Conservation (phyloP, 495 filamentous ascomycete genomes). For the Cairneyella variabilis region DNA sequence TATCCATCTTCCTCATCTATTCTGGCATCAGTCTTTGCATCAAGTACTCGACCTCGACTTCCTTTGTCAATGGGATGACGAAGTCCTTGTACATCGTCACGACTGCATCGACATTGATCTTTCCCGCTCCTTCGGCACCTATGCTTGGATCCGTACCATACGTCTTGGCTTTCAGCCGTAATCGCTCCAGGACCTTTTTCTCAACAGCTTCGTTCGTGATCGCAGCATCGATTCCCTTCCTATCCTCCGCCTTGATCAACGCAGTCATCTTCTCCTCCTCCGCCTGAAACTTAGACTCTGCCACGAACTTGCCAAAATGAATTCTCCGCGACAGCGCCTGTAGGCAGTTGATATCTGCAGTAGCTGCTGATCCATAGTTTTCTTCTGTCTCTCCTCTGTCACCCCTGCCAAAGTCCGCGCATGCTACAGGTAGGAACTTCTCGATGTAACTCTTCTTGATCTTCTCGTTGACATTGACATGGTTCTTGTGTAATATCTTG, state of each 20-base stretch:
- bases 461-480: slow-evolving; percentile 84
- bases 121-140: slow-evolving; percentile 40
- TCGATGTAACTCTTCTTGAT: slow-evolving; percentile 84
- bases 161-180: slow-evolving; percentile 87
- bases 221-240: slow-evolving; percentile 75
- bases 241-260: slow-evolving; percentile 76
- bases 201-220: slow-evolving; percentile 92
- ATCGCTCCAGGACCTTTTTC: slow-evolving; percentile 81
- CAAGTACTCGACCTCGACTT: slow-evolving; percentile 95
- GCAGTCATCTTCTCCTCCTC: slow-evolving; percentile 75
- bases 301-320: slow-evolving; percentile 98
- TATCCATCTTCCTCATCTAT: slow-evolving; percentile 8
- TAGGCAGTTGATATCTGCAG: slow-evolving; percentile 83
- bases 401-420: slow-evolving; percentile 62
- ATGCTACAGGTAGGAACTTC: slow-evolving; percentile 76
- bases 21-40: slow-evolving; percentile 75
- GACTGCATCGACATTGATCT: slow-evolving; percentile 92
- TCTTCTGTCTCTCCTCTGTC: slow-evolving; percentile 86
- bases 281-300: slow-evolving; percentile 92
- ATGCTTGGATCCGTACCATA: slow-evolving; percentile 89
- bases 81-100: slow-evolving; percentile 93
- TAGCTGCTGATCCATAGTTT: slow-evolving; percentile 92
- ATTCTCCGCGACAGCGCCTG: slow-evolving; percentile 90
- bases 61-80: slow-evolving; percentile 95
- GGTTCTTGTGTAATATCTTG: slow-evolving; percentile 83